Base-by-base conservation (phyloP, 345 rosid genomes). In the Murraya koenigii region DNA sequence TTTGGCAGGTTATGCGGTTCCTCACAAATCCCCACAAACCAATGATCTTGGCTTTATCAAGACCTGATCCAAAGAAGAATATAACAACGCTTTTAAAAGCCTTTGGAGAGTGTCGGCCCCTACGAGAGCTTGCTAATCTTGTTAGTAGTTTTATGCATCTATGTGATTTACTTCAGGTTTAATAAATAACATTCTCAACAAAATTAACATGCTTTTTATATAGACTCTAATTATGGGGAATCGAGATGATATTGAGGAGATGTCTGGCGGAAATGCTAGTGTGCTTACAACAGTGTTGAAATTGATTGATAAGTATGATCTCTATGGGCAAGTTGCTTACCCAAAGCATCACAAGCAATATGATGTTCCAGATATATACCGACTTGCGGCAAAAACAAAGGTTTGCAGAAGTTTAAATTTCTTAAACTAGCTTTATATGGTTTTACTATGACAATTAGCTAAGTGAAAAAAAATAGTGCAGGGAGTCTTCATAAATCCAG, bases 401-500 rank as follows among this genome's bases (percentile, higher is more conserved):
- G 97, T 92, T 72, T 23, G 17, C 26, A 41, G 64, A 55, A 60
- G 72, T 63, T 66, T 38, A 44, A 64, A 28, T 25, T 66, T 75
- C 30, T 47, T 20, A 69, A 35, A 66, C 25, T 77, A 38, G 17
- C 49, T 36, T 69, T 15, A 44, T 66, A 15, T 73, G 69, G 58
- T 38, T 61, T 81, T 75, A 5, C 8, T 23, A 71, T 59, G 56
- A 72, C 66, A 44, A 49, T 73, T 39, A 73, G 39, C 56, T 62
- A 58, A 81, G 64, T 20, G 60, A 22, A n/a, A 59, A 62, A n/a
- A 49, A 68, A 68, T 77, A 35, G 80, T 74, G 74, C 90, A 92
- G 86, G 99, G 99, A 68, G 99, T 96, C 80, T 96, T 96, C 86
- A 96, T 96, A 36, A 96, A 96, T 81, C 99, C 99, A 25, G 99